Base-by-base conservation (phyloP, 352 stramenopile species). In the Pythium dissotocum region DNA sequence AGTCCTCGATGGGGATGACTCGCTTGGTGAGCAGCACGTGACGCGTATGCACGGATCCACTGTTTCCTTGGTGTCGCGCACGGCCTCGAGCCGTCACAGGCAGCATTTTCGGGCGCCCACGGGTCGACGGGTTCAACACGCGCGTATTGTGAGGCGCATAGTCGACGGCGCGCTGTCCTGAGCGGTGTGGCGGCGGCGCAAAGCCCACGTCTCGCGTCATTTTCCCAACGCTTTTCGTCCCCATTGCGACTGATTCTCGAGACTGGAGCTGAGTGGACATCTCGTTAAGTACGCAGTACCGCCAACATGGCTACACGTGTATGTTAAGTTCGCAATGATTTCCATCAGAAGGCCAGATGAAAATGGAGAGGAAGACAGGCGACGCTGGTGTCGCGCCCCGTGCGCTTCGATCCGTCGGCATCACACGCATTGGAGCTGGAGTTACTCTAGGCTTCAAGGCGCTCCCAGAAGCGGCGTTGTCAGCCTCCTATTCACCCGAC, bases 181-280 rank as follows among this genome's bases (percentile, higher is more conserved):
- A 24, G 6, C 18, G 26, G 2, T 38, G 60, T 32, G 60, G 61
- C 61, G 51, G 61, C 61, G 58, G 51, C 61, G 55, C 61, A 51
- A 67, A 67, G 24, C 58, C 61, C 51, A 55, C 61, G 40, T 60
- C 52, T 49, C 40, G 2, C 18, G 14, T 24, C 40, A 49, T 49
- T 24, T 24, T 10, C 7, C 7, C 7, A 10, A 7, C 14, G 36
- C 36, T 42, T 12, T 49, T 49, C 40, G 6, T 8, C 13, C 12
- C 6, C 3, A 0, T 7, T 49, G 21, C 21, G 21, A 24, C 0
- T 24, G 21, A 24, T 24, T 24, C 40, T 49, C 1, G 1, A 24
- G 38, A 44, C 38, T 49, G 5, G 12, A 12, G 40, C 13, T 21
- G 40, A 49, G 40, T 21, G 40, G 40, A 49, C 3, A 4, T 12